These are phyloP conservation scores for Penicillium simplicissimum DNA, from an alignment of 495 filamentous ascomycete genomes.

Conservation along the genomic window DNA sequence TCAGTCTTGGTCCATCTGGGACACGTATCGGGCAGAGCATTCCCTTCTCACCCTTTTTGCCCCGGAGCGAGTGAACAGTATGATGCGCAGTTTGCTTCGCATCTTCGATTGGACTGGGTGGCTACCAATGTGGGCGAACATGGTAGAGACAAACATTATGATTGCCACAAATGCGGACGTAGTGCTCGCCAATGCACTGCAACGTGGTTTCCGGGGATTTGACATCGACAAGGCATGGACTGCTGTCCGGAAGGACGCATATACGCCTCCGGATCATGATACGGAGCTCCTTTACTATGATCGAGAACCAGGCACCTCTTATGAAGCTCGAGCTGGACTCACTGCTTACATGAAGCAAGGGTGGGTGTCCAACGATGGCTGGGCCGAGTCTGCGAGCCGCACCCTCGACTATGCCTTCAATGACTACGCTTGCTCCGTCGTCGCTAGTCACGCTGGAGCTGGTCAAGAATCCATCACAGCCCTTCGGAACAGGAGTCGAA, in stretches of 20 bases:
- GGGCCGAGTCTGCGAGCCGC: conserved; percentile 30
- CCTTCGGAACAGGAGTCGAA: conserved; percentile 19
- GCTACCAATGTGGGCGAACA: conserved; percentile 33
- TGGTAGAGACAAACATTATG: conserved; percentile 35
- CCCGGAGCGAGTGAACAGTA: conserved; percentile 29
- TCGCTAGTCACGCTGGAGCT: conserved; percentile 20
- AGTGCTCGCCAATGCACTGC: conserved; percentile 28
- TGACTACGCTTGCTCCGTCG: conserved; percentile 29
- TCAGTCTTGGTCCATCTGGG: conserved; percentile 36
- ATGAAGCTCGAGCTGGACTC: conserved; percentile 29
- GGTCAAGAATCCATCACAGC: conserved; percentile 6
- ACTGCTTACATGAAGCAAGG: conserved; percentile 30
- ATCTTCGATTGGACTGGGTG: conserved; percentile 33
- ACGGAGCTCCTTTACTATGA: conserved; percentile 28
- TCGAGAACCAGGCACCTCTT: conserved; percentile 26
- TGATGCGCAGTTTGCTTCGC: conserved; percentile 30
- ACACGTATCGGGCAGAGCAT: conserved; percentile 32
- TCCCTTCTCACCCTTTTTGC: conserved; percentile 28
- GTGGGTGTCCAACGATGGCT: conserved; percentile 32
- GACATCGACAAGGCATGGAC: conserved; percentile 25
- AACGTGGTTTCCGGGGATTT: conserved; percentile 28
- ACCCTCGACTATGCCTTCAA: conserved; percentile 33
- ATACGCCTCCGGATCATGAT: conserved; percentile 25
- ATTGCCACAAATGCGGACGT: conserved; percentile 33
- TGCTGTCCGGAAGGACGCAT: conserved; percentile 29